A percentile compares a stretch with the other conserved stretches of the same genome.
These are phyloP conservation scores for Begonia loranthoides DNA, from an alignment of 306 rosid species.

Conservation along the genomic window DNA sequence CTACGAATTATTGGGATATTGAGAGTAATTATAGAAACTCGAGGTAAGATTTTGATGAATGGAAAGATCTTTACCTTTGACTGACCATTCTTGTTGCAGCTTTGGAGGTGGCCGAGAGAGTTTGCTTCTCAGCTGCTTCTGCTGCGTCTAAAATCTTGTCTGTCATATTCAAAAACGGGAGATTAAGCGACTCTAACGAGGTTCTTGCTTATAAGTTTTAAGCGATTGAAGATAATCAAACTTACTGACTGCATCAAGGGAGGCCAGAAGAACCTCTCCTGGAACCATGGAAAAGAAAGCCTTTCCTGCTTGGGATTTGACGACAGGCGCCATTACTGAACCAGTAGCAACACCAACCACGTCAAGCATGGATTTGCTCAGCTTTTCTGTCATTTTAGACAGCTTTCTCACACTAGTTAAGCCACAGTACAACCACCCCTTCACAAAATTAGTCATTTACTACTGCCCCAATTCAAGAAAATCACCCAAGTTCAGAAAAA, in stretches of 20 bases:
- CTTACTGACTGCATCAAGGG: conserved; percentile 91
- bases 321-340: conserved; percentile 53
- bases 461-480: no score
- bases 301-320: conserved; percentile 67
- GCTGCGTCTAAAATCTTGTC: conserved; percentile 86
- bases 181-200: background rate
- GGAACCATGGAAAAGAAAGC: conserved; percentile 74
- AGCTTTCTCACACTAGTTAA: conserved; percentile 49
- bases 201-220: no score
- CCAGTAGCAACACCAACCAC: conserved; percentile 76
- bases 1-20: no score
- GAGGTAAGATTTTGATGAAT: no score
- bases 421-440: no score
- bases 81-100: conserved; percentile 58
- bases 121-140: conserved; percentile 88
- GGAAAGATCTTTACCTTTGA: conserved; percentile 30
- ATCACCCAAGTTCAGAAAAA: no score
- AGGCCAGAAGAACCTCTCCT: conserved; percentile 79
- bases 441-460: no score
- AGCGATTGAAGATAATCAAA: background rate
- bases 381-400: conserved; percentile 66
- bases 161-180: conserved; percentile 12
- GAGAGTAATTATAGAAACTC: no score
- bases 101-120: conserved; percentile 56
- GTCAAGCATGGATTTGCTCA: conserved; percentile 70